A percentile compares a stretch with the other conserved stretches of the same genome.
Evolutionary conservation across 805 yeast genomes (phyloP).

Genomic region (Saccharomyces jurei): DNA sequence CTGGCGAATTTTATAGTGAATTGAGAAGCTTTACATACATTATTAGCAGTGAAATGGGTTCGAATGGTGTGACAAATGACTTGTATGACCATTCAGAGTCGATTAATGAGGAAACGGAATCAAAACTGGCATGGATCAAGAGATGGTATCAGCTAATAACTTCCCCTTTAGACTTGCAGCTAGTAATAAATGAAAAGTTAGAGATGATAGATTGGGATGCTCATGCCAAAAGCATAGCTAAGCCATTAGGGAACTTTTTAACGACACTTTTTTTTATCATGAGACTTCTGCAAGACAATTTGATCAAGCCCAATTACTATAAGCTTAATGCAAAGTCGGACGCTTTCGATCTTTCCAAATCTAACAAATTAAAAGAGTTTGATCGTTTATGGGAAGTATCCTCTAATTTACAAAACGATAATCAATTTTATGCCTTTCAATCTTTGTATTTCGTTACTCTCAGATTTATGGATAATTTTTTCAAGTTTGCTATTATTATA

Average conservation of each 20-base stretch:
- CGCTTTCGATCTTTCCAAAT: constrained; percentile 26
- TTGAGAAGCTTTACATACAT: neutral
- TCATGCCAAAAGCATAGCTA: constrained; percentile 17
- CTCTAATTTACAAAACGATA: neutral
- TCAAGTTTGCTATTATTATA: constrained; percentile 2
- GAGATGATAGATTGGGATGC: constrained; percentile 28
- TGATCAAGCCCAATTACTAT: constrained; percentile 22
- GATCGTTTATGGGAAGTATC: constrained; percentile 11
- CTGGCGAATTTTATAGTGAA: neutral
- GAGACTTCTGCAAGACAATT: constrained; percentile 24
- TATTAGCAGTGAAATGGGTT: neutral
- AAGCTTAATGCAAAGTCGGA: constrained; percentile 13
- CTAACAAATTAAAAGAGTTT: constrained; percentile 15
- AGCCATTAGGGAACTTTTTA: constrained; percentile 21
- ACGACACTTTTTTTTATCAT: constrained; percentile 15
- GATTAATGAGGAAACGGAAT: neutral
- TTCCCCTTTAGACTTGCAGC: constrained; percentile 20
- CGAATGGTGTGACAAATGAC: neutral
- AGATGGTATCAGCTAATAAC: constrained; percentile 1
- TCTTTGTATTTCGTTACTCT: constrained; percentile 11
- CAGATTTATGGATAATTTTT: constrained; percentile 10
- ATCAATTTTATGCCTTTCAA: neutral
- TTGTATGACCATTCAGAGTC: neutral
- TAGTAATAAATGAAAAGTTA: constrained; percentile 17
- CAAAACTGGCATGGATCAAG: constrained; percentile 2